These are phyloP conservation scores for Aegilops tauschii DNA, from an alignment of 176 grass and related monocot species.

Conservation along the genomic window DNA sequence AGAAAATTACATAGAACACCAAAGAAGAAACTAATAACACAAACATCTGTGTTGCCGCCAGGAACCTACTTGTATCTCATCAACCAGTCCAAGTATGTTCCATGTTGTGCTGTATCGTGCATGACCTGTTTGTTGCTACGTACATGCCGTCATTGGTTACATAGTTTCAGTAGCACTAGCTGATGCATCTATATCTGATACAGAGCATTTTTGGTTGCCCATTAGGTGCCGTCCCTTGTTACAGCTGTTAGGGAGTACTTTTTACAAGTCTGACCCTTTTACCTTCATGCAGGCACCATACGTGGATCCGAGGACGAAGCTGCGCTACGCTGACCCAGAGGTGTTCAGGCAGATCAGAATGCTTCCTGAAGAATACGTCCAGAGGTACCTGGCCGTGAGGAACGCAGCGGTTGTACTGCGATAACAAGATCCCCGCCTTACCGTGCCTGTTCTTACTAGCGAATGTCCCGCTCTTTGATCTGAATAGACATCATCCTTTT, in stretches of 20 bases:
- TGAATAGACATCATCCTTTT: background rate
- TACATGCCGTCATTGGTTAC: background rate
- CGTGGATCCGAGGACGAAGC: slow-evolving; percentile 84
- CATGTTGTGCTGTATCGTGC: background rate
- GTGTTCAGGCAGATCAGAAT: slow-evolving; percentile 86
- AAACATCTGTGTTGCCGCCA: background rate
- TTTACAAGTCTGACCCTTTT: background rate
- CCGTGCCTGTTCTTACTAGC: background rate
- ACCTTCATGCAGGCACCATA: slow-evolving; percentile 61
- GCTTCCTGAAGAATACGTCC: slow-evolving; percentile 74
- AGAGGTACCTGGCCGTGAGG: slow-evolving; percentile 71
- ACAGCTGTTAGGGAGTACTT: background rate
- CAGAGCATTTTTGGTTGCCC: background rate
- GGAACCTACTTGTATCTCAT: background rate
- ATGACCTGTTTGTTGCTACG: background rate
- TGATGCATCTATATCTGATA: background rate
- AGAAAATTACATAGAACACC: background rate
- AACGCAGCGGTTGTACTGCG: slow-evolving; percentile 70
- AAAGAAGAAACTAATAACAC: background rate
- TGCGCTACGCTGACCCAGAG: slow-evolving; percentile 69
- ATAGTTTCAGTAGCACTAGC: background rate
- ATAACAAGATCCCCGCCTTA: slow-evolving; percentile 7
- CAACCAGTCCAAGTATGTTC: background rate
- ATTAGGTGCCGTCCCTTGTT: background rate
- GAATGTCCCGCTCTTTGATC: background rate